Base-by-base conservation (phyloP, 1,284 basidiomycete genomes). In the Rhodotorula sp. region DNA sequence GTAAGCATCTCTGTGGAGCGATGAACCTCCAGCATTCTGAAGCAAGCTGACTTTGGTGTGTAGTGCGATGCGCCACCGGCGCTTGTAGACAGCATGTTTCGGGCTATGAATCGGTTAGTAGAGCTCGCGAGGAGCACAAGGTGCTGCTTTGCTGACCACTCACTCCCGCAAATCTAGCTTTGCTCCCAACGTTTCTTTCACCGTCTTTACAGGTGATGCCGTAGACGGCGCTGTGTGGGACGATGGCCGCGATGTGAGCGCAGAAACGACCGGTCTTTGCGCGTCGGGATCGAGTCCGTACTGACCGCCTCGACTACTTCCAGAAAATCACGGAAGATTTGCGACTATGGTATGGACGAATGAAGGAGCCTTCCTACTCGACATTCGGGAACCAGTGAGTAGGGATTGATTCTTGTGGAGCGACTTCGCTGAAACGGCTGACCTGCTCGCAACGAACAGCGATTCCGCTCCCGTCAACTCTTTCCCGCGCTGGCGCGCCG, bases 161-260 rank as follows among this genome's bases (percentile, higher is more conserved):
- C 39, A 2, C 39, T 43, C 12, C 39, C 12, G 39, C 39, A 43
- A 43, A 43, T 12, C 15, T 23, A 60, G 39, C 6, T 23, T 61
- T 12, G 47, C 59, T 18, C 59, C 47, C 6, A 48, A 61, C 20
- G n/a, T 16, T 0, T 79, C 80, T 23, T 87, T 87, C 76, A 83
- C 85, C 5, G 84, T 88, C 58, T 88, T 87, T 71, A 88, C 86
- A 29, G 87, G 87, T 7, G 87, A 88, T 76, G 85, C 87, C 6
- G 83, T 87, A 10, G 87, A 87, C n/a, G 48, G 46, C 21, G 75
- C 75, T 0, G 72, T 76, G 0, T 82, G 86, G 87, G 86, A 67
- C 60, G 80, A 78, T 12, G 34, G 67, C 18, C 59, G 68, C 18
- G 46, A 61, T 1, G 72, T 76, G 34, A 59, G 52, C 21, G 39